A percentile compares a stretch with the other conserved stretches of the same genome.
These are phyloP conservation scores for Sonneratia alba DNA, from an alignment of 345 rosid genomes.

Conservation along the genomic window DNA sequence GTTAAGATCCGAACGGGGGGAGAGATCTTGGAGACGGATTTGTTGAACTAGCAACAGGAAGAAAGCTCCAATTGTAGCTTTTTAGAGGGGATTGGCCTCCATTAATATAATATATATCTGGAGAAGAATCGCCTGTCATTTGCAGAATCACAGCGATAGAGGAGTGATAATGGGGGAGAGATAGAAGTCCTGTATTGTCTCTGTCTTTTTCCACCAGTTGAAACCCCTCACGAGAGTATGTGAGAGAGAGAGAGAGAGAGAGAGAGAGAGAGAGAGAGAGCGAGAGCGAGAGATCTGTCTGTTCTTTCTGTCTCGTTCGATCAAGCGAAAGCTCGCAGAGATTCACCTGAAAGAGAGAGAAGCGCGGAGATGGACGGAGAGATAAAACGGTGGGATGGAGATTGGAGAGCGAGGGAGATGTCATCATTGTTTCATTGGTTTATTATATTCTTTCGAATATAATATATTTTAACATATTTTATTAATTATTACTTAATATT, in stretches of 20 bases:
- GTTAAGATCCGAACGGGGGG: not conserved
- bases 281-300: not conserved
- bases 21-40: not conserved
- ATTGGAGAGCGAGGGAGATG: too few species aligned
- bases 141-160: not conserved
- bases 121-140: not conserved
- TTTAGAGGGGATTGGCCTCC: not conserved
- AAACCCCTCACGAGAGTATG: not conserved
- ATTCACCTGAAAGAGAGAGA: too few species aligned
- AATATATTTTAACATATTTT: too few species aligned
- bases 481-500: too few species aligned
- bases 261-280: too few species aligned
- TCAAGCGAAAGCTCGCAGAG: too few species aligned
- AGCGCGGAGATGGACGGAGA: too few species aligned
- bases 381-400: too few species aligned
- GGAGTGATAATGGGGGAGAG: not conserved
- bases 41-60: constrained; percentile 2
- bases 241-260: too few species aligned
- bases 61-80: constrained; percentile 18
- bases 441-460: too few species aligned
- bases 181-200: not conserved
- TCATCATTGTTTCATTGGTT: too few species aligned
- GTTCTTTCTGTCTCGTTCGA: not conserved
- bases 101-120: not conserved
- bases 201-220: not conserved